Base-by-base conservation (phyloP, 257 asterid genomes). In the Gynochthodes officinalis region DNA sequence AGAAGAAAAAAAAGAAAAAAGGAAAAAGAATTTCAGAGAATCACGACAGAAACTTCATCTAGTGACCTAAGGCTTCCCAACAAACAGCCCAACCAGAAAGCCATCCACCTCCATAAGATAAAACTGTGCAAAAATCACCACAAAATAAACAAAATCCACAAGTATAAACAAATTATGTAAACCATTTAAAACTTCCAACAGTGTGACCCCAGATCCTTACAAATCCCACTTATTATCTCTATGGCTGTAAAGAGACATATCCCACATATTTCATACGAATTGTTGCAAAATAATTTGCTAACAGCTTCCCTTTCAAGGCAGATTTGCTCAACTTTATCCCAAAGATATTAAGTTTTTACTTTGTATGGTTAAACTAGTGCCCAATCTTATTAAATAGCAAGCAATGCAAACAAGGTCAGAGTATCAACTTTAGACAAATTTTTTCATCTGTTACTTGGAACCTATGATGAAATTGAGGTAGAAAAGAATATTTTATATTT, bases 211-310 rank as follows among this genome's bases (percentile, higher is more conserved):
- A n/a, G n/a, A n/a, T n/a, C n/a, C n/a, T n/a, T n/a, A n/a, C n/a
- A 42, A 30, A 32, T 35, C n/a, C 35, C 65, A 60, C 21, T 60
- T 60, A 19, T 14, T 32, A 32, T 60, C 42, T 21, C 23, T 2
- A 7, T 59, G 40, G n/a, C 40, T 59, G 65, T 60, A 60, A 12
- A 60, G 65, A 6, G 65, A 60, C 65, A 13, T 59, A 12, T 59
- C 2, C 19, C 12, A 9, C 13, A 23, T 55, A 55, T 16, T 1
- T 32, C 11, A 33, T 21, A 60, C 42, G 13, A 14, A 59, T 28
- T 30, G 35, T 62, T 16, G 48, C 18, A 62, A 35, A 42, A 37
- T 37, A 2, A 50, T 50, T 50, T 1, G 9, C 5, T 19, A 33
- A 33, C 21, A 30, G 10, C 27, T 58, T 55, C 39, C 27, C 16